phyloP scores from a whole-genome alignment of 2,329 filamentous ascomycete species.

The Monilinia fructicola region DNA sequence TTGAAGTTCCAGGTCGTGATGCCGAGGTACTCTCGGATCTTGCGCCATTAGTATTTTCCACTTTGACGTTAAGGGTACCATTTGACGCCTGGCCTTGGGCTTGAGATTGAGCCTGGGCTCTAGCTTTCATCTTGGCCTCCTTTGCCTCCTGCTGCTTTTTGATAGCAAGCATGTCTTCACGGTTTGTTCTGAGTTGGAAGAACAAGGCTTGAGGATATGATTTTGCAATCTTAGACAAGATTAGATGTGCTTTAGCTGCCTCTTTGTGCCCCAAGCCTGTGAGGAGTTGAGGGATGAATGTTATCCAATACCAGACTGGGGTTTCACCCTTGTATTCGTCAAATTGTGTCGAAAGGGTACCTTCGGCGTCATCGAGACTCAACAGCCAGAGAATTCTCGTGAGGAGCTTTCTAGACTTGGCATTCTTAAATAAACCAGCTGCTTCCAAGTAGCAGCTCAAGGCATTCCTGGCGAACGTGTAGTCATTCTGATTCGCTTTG shows the following conservation, averaged over 20 bases:
- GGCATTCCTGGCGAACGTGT: slow-evolving; percentile 84
- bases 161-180: slow-evolving; percentile 90
- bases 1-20: slow-evolving; percentile 46
- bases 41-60: slow-evolving; percentile 32
- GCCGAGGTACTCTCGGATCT: slow-evolving; percentile 35
- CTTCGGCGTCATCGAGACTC: slow-evolving; percentile 86
- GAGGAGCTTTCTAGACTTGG: slow-evolving; percentile 91
- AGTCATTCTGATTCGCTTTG: slow-evolving; percentile 81
- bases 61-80: slow-evolving; percentile 32
- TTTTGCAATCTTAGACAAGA: slow-evolving; percentile 92
- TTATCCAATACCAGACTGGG: slow-evolving; percentile 99
- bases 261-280: slow-evolving; percentile 91
- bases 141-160: slow-evolving; percentile 84
- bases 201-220: slow-evolving; percentile 93
- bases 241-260: slow-evolving; percentile 78
- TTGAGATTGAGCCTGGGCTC: slow-evolving; percentile 38
- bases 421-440: slow-evolving; percentile 93
- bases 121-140: slow-evolving; percentile 51
- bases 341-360: slow-evolving; percentile 79
- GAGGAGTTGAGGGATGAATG: slow-evolving; percentile 94
- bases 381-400: slow-evolving; percentile 93
- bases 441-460: slow-evolving; percentile 96
- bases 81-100: slow-evolving; percentile 25
- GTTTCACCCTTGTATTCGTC: slow-evolving; percentile 97
- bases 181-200: slow-evolving; percentile 88